phyloP scores from a whole-genome alignment of 768 basidiomycete genomes.

The Cystofilobasidium macerans region DNA sequence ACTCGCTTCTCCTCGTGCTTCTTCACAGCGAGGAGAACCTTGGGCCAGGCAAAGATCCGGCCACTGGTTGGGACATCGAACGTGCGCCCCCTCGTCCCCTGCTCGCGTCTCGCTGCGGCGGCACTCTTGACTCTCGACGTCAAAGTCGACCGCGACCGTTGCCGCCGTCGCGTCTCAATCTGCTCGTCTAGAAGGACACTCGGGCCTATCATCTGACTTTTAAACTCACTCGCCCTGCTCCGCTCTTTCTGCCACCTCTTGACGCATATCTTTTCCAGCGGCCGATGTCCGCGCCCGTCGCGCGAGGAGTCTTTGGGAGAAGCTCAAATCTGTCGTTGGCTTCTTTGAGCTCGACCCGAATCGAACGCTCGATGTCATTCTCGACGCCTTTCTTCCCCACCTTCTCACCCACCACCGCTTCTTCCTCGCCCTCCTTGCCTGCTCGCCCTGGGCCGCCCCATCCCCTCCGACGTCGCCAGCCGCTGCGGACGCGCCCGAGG shows the following conservation, averaged over 20 bases:
- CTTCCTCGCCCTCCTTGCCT: conserved; percentile 73
- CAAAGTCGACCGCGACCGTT: background rate
- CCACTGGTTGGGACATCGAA: conserved; percentile 19
- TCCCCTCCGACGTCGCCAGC: background rate
- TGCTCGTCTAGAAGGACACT: too few species aligned
- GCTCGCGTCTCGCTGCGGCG: background rate
- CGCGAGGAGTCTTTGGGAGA: conserved; percentile 54
- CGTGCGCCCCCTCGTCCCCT: background rate
- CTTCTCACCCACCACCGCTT: conserved; percentile 72
- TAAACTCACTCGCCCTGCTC: too few species aligned
- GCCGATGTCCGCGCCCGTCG: conserved; percentile 8
- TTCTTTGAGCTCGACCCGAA: conserved; percentile 96
- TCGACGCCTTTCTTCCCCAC: conserved; percentile 79
- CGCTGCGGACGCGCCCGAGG: conserved; percentile 23
- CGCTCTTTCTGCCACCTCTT: too few species aligned
- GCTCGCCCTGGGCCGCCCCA: conserved; percentile 62
- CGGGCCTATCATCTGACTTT: too few species aligned
- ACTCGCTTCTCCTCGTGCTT: conserved; percentile 80
- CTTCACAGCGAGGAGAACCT: conserved; percentile 38
- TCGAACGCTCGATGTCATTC: conserved; percentile 79
- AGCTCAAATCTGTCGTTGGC: conserved; percentile 72
- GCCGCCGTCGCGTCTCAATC: too few species aligned
- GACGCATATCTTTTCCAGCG: background rate
- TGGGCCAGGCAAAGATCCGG: conserved; percentile 16
- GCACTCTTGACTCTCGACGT: too few species aligned